These are phyloP conservation scores for Russula dissimulans DNA, from an alignment of 768 basidiomycete species.

Conservation along the genomic window DNA sequence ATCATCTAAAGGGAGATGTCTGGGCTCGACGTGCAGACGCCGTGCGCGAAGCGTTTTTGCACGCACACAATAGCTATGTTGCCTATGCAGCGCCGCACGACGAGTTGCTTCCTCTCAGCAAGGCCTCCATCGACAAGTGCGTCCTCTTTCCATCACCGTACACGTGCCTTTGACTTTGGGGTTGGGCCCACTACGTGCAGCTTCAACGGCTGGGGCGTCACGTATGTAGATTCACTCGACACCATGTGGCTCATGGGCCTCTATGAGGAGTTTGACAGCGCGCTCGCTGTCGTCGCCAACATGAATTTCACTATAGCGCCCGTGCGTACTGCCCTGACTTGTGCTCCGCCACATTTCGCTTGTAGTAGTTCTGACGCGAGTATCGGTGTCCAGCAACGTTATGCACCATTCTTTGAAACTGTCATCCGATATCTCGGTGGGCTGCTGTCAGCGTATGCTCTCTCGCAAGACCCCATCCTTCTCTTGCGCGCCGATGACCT, in stretches of 20 bases:
- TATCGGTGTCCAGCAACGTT: slow-evolving; percentile 20
- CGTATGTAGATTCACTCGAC: slow-evolving; percentile 74
- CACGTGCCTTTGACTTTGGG: neutral
- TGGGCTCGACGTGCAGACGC: slow-evolving; percentile 48
- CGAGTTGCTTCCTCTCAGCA: slow-evolving; percentile 49
- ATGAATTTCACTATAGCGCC: slow-evolving; percentile 41
- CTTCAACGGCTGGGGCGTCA: slow-evolving; percentile 76
- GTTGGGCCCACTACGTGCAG: slow-evolving; percentile 27
- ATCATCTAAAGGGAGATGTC: neutral
- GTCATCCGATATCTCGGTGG: slow-evolving; percentile 92
- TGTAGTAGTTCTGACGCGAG: neutral
- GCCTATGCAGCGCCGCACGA: slow-evolving; percentile 50
- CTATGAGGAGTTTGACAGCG: slow-evolving; percentile 56
- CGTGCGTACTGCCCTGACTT: slow-evolving; percentile 23
- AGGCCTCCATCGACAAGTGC: slow-evolving; percentile 42
- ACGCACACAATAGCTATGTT: slow-evolving; percentile 60
- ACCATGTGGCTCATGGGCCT: slow-evolving; percentile 80
- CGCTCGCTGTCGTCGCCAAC: slow-evolving; percentile 43
- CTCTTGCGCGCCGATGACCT: slow-evolving; percentile 71
- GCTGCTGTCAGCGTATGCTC: slow-evolving; percentile 56
- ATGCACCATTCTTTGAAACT: slow-evolving; percentile 73
- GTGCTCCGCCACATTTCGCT: neutral
- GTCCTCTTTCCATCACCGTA: slow-evolving; percentile 16
- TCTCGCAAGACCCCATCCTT: slow-evolving; percentile 54
- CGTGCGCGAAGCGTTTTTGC: slow-evolving; percentile 54